phyloP scores from a whole-genome alignment of 768 basidiomycete genomes.

The Roridomyces roridus region DNA sequence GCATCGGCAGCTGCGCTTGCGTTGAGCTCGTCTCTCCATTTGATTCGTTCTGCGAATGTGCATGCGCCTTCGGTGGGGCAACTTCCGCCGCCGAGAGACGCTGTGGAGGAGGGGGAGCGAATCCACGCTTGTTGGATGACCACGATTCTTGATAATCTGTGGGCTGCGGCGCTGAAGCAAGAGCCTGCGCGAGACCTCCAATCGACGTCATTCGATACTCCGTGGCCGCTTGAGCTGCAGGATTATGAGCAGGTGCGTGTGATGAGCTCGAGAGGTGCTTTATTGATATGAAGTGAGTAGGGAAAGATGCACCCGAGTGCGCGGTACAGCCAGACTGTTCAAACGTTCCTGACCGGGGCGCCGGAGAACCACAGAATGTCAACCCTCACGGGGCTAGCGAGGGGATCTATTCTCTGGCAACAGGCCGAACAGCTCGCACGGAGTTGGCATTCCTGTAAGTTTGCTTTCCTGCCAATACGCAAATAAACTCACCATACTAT shows the following conservation, averaged over 20 bases:
- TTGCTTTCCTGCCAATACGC: too few species aligned
- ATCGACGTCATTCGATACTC: slow-evolving; percentile 34
- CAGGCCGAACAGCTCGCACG: slow-evolving; percentile 7
- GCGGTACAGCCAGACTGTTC: background rate
- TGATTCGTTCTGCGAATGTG: slow-evolving; percentile 33
- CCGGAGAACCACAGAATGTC: background rate
- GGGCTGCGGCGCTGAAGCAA: slow-evolving; percentile 49
- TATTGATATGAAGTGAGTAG: background rate
- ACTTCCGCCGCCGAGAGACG: slow-evolving; percentile 28
- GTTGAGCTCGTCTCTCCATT: slow-evolving; percentile 44
- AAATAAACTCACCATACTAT: background rate
- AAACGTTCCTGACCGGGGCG: background rate
- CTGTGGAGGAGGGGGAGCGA: slow-evolving; percentile 43
- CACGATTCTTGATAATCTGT: slow-evolving; percentile 39
- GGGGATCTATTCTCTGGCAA: slow-evolving; percentile 14
- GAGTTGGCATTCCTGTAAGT: slow-evolving; percentile 4
- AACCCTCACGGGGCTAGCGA: slow-evolving; percentile 8
- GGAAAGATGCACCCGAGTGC: background rate
- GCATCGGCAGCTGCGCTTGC: slow-evolving; percentile 39
- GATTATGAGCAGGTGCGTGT: slow-evolving; percentile 39
- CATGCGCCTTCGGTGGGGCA: slow-evolving; percentile 38
- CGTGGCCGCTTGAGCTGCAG: slow-evolving; percentile 45
- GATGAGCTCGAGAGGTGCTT: background rate
- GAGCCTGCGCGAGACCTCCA: slow-evolving; percentile 29
- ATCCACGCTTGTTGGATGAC: slow-evolving; percentile 45